Evolutionary conservation across 176 grass and related monocot genomes (phyloP).

Genomic region (Areca catechu): DNA sequence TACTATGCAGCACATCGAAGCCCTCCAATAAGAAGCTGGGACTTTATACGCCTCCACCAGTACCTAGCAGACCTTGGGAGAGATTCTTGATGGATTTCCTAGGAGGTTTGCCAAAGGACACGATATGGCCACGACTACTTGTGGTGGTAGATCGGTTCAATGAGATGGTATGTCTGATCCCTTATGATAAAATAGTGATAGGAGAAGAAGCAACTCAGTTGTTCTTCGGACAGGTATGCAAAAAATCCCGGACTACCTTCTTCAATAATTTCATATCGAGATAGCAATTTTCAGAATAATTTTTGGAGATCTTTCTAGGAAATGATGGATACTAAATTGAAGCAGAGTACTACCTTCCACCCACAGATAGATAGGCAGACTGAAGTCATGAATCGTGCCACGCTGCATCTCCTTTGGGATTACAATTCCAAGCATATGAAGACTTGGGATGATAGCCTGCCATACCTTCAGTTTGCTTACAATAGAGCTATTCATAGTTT

Average conservation of each 20-base stretch:
- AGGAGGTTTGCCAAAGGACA: too few relatives aligned
- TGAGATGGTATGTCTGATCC: too few relatives aligned
- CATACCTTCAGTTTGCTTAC: constrained; percentile 4
- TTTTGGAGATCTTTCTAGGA: neutral
- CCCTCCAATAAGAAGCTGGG: too few relatives aligned
- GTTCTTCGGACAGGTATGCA: neutral
- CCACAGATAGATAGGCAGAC: neutral
- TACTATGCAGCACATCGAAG: too few relatives aligned
- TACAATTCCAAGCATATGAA: constrained; percentile 9
- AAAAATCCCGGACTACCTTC: neutral
- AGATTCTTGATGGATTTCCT: too few relatives aligned
- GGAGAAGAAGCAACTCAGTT: too few relatives aligned
- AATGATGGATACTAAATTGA: neutral
- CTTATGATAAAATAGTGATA: too few relatives aligned
- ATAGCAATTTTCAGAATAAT: neutral
- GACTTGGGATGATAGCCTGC: constrained; percentile 1
- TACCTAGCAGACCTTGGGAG: too few relatives aligned
- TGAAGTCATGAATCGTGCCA: too few relatives aligned
- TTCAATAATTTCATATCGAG: neutral
- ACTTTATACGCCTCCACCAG: too few relatives aligned
- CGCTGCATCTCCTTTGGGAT: neutral
- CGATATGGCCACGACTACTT: too few relatives aligned
- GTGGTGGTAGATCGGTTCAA: too few relatives aligned
- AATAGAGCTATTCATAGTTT: constrained; percentile 2
- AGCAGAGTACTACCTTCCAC: neutral